Evolutionary conservation across 23 red algal genomes (phyloP).

Genomic region (Gracilariopsis chorda): DNA sequence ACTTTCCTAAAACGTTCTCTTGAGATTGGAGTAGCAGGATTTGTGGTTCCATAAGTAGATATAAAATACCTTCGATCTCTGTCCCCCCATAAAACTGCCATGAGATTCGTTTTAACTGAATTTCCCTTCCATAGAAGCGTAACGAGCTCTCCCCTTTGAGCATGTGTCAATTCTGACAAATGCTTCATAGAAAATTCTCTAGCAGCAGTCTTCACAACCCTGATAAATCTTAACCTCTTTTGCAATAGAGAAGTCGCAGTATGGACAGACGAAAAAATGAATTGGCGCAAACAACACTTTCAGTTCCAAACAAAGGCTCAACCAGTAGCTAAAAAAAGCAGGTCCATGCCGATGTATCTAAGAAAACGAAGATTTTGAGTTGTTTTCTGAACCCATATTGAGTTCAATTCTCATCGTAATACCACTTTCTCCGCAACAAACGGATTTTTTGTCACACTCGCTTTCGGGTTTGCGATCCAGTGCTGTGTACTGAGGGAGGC

Average conservation of each 20-base stretch:
- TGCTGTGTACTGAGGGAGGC: slow-evolving; percentile 30
- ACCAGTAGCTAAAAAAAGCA: not conserved
- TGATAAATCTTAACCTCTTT: slow-evolving; percentile 9
- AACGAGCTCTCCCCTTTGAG: not conserved
- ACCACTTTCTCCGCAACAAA: not conserved
- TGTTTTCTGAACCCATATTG: not conserved
- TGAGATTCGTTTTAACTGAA: not conserved
- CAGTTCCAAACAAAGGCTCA: not conserved
- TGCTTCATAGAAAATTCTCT: not conserved
- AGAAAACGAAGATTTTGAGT: not conserved
- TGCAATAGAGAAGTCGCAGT: not conserved
- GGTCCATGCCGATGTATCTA: not conserved
- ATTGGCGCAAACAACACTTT: slow-evolving; percentile 3
- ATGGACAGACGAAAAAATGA: slow-evolving; percentile 47
- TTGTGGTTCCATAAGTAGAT: not conserved
- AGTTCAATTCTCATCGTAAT: not conserved
- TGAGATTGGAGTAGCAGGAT: not conserved
- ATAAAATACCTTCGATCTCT: slow-evolving; percentile 2
- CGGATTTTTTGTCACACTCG: slow-evolving; percentile 23
- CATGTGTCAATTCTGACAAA: not conserved
- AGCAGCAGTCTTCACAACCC: slow-evolving; percentile 33
- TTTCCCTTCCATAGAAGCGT: not conserved
- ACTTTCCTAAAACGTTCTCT: not conserved
- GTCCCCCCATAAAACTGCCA: slow-evolving; percentile 36
- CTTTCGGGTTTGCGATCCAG: slow-evolving; percentile 41